These are phyloP conservation scores for Hemileccinum rubropunctum DNA, from an alignment of 768 basidiomycete genomes.

Conservation along the genomic window DNA sequence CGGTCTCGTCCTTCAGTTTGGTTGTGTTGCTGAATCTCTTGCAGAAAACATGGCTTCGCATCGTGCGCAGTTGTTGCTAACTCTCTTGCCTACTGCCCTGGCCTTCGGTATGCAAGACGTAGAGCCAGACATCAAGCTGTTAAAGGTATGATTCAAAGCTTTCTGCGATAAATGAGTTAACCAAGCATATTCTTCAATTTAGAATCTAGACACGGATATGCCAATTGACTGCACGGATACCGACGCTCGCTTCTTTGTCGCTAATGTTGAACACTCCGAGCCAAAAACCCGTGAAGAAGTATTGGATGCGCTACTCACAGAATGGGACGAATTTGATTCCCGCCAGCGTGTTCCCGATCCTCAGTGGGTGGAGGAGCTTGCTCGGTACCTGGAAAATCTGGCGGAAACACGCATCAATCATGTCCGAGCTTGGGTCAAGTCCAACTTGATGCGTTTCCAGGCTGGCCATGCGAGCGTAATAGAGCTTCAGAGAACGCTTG, in stretches of 20 bases:
- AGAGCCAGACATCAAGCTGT: constrained; percentile 42
- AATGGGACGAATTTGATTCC: constrained; percentile 31
- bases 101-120: constrained; percentile 46
- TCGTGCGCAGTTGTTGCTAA: constrained; percentile 40
- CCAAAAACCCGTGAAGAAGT: constrained; percentile 8
- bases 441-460: constrained; percentile 50
- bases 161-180: neutral
- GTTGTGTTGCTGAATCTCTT: neutral
- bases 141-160: constrained; percentile 40
- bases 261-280: constrained; percentile 11
- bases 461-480: constrained; percentile 42
- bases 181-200: neutral
- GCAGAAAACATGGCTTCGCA: constrained; percentile 47
- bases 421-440: constrained; percentile 49
- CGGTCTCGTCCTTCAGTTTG: constrained; percentile 10
- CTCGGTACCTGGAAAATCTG: constrained; percentile 39
- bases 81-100: constrained; percentile 46
- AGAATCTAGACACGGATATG: constrained; percentile 55
- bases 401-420: constrained; percentile 44
- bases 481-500: constrained; percentile 42
- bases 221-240: constrained; percentile 38
- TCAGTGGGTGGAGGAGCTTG: constrained; percentile 42
- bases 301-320: constrained; percentile 16
- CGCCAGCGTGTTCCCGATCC: constrained; percentile 39
- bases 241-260: constrained; percentile 35